Percentiles rank a stretch among this genome's conserved stretches.
Evolutionary conservation across 2,329 filamentous ascomycete genomes (phyloP).

Genomic region (Fusarium keratoplasticum): DNA sequence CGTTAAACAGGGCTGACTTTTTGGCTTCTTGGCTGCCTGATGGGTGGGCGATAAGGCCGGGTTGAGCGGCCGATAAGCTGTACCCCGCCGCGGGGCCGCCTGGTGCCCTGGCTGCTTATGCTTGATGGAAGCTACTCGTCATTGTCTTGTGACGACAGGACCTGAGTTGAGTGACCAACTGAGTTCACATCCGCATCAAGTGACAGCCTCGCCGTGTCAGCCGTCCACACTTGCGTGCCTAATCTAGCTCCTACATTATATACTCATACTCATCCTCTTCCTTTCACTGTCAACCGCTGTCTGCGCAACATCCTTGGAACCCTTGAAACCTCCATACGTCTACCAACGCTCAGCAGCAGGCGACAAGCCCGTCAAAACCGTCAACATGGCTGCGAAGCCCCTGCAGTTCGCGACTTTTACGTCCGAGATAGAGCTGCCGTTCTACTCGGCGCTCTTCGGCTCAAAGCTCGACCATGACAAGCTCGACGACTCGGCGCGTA

Average conservation of each 20-base stretch:
- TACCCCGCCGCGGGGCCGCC: constrained; percentile 42
- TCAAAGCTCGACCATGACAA: constrained; percentile 98
- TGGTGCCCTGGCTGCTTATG: constrained; percentile 23
- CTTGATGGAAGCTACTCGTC: constrained; percentile 32
- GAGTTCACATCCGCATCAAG: constrained; percentile 37
- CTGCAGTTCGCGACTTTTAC: constrained; percentile 87
- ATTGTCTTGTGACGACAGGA: constrained; percentile 35
- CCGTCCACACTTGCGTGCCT: constrained; percentile 14
- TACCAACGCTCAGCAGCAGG: neutral
- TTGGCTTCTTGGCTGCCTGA: neutral
- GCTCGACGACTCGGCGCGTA: constrained; percentile 91
- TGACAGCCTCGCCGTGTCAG: constrained; percentile 41
- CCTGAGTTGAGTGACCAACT: constrained; percentile 17
- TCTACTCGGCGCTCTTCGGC: constrained; percentile 91
- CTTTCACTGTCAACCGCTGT: neutral
- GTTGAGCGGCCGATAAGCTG: neutral
- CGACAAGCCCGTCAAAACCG: neutral
- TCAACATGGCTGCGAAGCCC: constrained; percentile 60
- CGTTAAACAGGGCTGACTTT: neutral
- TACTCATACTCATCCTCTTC: neutral
- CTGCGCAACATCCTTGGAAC: constrained; percentile 1
- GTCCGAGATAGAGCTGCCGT: constrained; percentile 94
- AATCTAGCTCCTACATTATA: neutral
- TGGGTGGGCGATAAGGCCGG: constrained; percentile 19
- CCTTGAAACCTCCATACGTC: constrained; percentile 15